phyloP scores from a whole-genome alignment of 768 basidiomycete genomes.

The Mycena amicta region DNA sequence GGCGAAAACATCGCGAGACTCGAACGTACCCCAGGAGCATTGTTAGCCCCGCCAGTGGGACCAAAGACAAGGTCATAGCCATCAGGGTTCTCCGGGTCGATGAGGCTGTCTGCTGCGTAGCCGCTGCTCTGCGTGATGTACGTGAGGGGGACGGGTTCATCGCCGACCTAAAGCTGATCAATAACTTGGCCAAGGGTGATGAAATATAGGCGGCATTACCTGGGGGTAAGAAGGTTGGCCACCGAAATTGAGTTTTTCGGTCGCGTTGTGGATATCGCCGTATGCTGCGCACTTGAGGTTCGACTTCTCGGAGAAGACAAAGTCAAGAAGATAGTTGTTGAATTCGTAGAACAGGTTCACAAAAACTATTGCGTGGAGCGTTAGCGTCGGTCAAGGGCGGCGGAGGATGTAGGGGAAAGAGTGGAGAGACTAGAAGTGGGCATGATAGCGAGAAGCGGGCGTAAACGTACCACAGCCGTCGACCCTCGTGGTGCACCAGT shows the following conservation, averaged over 20 bases:
- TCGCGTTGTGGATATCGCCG: conserved; percentile 43
- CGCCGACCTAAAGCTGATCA: conserved; percentile 18
- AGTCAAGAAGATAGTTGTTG: conserved; percentile 46
- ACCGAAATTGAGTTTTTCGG: conserved; percentile 48
- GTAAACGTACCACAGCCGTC: conserved; percentile 42
- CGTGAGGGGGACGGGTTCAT: conserved; percentile 27
- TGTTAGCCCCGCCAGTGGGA: conserved; percentile 49
- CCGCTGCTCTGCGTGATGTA: conserved; percentile 49
- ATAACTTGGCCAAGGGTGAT: conserved; percentile 9
- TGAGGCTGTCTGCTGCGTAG: conserved; percentile 38
- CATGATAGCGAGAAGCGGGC: not conserved
- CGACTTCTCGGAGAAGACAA: conserved; percentile 39
- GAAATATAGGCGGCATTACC: not conserved
- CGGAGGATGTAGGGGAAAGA: too few species aligned
- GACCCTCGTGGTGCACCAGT: conserved; percentile 38
- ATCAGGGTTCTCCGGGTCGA: conserved; percentile 41
- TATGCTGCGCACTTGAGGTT: conserved; percentile 53
- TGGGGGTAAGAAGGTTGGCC: conserved; percentile 39
- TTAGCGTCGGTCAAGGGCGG: not conserved
- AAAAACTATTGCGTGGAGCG: conserved; percentile 35
- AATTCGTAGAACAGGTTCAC: conserved; percentile 53
- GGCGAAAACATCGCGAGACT: too few species aligned
- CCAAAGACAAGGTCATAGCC: conserved; percentile 51
- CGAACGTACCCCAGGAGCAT: conserved; percentile 39
- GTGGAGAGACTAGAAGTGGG: too few species aligned